phyloP scores from a whole-genome alignment of 2,329 filamentous ascomycete genomes.

The Ramichloridium luteum region DNA sequence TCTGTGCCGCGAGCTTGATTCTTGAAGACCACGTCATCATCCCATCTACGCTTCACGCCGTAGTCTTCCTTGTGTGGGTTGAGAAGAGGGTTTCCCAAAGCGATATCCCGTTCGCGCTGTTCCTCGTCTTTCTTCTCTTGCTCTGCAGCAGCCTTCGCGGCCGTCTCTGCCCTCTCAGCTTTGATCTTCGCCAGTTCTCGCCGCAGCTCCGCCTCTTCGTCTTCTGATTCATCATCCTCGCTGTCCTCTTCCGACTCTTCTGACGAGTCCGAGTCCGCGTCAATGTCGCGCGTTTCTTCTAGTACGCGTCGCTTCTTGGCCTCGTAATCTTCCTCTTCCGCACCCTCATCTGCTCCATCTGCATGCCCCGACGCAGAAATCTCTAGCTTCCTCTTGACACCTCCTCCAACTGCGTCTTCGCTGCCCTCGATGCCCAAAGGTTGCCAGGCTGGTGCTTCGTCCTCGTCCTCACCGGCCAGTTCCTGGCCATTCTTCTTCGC shows the following conservation, averaged over 20 bases:
- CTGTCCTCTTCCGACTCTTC: slow-evolving; percentile 29
- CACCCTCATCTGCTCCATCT: slow-evolving; percentile 29
- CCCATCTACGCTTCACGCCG: slow-evolving; percentile 85
- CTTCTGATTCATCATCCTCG: slow-evolving; percentile 62
- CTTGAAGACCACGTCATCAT: slow-evolving; percentile 98
- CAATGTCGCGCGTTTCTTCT: slow-evolving; percentile 77
- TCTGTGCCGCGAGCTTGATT: slow-evolving; percentile 94
- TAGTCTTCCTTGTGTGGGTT: slow-evolving; percentile 64
- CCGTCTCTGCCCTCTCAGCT: slow-evolving; percentile 67
- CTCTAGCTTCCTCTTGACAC: slow-evolving; percentile 53
- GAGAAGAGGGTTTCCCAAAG: slow-evolving; percentile 80
- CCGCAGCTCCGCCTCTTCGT: slow-evolving; percentile 80
- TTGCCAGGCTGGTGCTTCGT: slow-evolving; percentile 10
- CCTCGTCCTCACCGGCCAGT: slow-evolving; percentile 27
- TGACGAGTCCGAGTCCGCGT: slow-evolving; percentile 58
- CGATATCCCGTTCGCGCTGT: slow-evolving; percentile 75
- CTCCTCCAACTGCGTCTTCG: slow-evolving; percentile 27
- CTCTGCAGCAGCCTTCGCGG: slow-evolving; percentile 71
- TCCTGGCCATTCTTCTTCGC: slow-evolving; percentile 63
- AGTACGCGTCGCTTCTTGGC: slow-evolving; percentile 76
- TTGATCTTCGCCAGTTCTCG: slow-evolving; percentile 91
- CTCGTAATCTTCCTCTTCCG: slow-evolving; percentile 54
- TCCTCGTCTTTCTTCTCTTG: slow-evolving; percentile 71
- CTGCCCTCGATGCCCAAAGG: slow-evolving; percentile 37
- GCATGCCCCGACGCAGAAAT: slow-evolving; percentile 25